These are phyloP conservation scores for Diaporthe vexans DNA, from an alignment of 2,329 filamentous ascomycete species.

Conservation along the genomic window DNA sequence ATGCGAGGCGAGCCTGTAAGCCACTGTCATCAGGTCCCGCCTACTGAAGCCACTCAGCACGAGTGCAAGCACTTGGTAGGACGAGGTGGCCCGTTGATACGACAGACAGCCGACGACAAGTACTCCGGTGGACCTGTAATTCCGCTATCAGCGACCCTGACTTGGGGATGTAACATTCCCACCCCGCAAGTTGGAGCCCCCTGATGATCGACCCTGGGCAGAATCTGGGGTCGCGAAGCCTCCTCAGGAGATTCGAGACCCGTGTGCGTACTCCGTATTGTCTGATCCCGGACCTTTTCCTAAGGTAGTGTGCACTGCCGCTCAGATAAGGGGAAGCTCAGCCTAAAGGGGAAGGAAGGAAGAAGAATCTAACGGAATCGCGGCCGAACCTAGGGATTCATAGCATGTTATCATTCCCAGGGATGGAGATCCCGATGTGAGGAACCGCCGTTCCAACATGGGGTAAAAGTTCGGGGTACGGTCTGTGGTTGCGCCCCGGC, in stretches of 20 bases:
- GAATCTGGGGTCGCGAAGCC: slow-evolving; percentile 42
- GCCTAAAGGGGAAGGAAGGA: slow-evolving; percentile 23
- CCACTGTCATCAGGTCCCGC: background rate
- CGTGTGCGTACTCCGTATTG: slow-evolving; percentile 4
- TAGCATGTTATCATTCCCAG: slow-evolving; percentile 16
- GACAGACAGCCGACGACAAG: slow-evolving; percentile 32
- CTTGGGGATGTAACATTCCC: slow-evolving; percentile 41
- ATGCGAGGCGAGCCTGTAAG: slow-evolving; percentile 7
- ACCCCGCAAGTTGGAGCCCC: slow-evolving; percentile 40
- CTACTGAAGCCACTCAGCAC: slow-evolving; percentile 11
- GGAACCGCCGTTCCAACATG: background rate
- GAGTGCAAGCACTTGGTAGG: background rate
- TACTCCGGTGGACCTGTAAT: slow-evolving; percentile 30
- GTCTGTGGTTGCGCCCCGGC: slow-evolving; percentile 10
- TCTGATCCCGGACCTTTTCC: slow-evolving; percentile 19
- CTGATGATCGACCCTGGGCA: slow-evolving; percentile 40
- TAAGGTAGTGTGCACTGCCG: slow-evolving; percentile 10
- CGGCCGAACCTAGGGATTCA: background rate
- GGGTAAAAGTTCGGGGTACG: background rate
- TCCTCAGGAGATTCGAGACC: slow-evolving; percentile 30
- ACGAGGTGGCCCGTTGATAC: slow-evolving; percentile 14
- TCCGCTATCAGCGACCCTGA: slow-evolving; percentile 33
- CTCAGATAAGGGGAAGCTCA: slow-evolving; percentile 15
- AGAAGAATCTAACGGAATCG: background rate
- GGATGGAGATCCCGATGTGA: slow-evolving; percentile 2